Evolutionary conservation across 75 land plant genomes (phyloP), one percentile per base, ranked within the genome.

Genomic region (Larix kaempferi): DNA sequence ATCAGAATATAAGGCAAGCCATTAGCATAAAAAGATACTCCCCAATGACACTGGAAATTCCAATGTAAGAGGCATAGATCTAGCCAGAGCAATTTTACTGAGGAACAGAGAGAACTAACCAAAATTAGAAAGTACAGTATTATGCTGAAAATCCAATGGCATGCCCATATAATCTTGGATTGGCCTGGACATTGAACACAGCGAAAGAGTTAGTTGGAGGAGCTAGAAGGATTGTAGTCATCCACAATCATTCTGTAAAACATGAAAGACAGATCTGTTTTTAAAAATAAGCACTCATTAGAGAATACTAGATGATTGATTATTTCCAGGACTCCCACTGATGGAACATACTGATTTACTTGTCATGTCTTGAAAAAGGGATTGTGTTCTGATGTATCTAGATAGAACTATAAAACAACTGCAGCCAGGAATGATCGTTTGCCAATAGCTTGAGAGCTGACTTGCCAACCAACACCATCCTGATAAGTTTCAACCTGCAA

Each of bases 401-500:
- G 10, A 55, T 16, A n/a, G 35, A 55, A 19, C 59, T 74, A 89
- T 39, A 86, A 29, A 37, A 79, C 87, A 49, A 78, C 73, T 13
- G 88, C 87, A 21, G 94, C 74, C 39, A 71, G 27, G 59, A 84
- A 87, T 62, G 82, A 78, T 56, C 94, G 82, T 54, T 84, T 89
- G 44, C 86, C 85, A 29, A 85, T 52, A 19, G 86, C 82, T 74
- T 77, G 75, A 26, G 62, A 39, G 27, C 29, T n/a, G 5, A 57
- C 63, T 54, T 62, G 10, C 94, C 92, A 91, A 55, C 86, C 94
- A 25, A 69, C 16, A 14, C 82, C 86, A 29, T 87, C 89, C 15
- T 74, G 55, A 44, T 81, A 91, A 59, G 78, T 60, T 41, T 91
- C 91, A 35, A 87, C 81, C 94, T 91, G 85, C 27, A 52, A 59